Evolutionary conservation across 352 stramenopile species (phyloP).

Genomic region (Plasmopara halstedii): DNA sequence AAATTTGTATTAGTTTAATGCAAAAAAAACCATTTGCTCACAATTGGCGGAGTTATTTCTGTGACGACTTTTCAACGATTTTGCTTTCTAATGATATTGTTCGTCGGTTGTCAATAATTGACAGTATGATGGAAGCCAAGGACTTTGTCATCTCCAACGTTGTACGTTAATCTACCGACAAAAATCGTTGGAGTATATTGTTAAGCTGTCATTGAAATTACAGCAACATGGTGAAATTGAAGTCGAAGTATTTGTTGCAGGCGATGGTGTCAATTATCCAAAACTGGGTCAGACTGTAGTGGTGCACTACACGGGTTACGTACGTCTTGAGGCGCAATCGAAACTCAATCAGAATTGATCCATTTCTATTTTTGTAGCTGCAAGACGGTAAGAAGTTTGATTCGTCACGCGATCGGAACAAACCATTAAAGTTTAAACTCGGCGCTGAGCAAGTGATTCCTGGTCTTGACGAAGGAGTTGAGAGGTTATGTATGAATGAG

Average conservation of each 20-base stretch:
- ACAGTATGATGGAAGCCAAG: constrained; percentile 35
- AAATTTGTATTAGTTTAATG: too few relatives aligned
- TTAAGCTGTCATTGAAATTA: too few relatives aligned
- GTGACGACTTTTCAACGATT: constrained; percentile 6
- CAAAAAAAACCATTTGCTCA: background rate
- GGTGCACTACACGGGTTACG: constrained; percentile 84
- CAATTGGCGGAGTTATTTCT: constrained; percentile 1
- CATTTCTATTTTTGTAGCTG: constrained; percentile 23
- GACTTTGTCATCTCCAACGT: constrained; percentile 51
- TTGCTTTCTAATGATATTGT: background rate
- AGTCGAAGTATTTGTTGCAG: constrained; percentile 84
- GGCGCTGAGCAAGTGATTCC: constrained; percentile 85
- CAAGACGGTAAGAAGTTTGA: constrained; percentile 74
- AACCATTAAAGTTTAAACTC: constrained; percentile 88
- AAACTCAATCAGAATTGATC: background rate
- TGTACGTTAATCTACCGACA: constrained; percentile 10
- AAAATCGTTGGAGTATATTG: background rate
- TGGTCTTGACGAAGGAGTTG: constrained; percentile 77
- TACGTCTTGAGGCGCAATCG: constrained; percentile 16
- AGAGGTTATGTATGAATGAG: constrained; percentile 79
- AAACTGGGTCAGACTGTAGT: constrained; percentile 81
- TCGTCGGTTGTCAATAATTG: background rate
- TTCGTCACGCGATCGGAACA: constrained; percentile 65
- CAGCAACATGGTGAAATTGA: constrained; percentile 68
- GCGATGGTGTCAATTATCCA: constrained; percentile 88